phyloP scores from a whole-genome alignment of 1,284 basidiomycete species.

The Ganoderma multipileum region DNA sequence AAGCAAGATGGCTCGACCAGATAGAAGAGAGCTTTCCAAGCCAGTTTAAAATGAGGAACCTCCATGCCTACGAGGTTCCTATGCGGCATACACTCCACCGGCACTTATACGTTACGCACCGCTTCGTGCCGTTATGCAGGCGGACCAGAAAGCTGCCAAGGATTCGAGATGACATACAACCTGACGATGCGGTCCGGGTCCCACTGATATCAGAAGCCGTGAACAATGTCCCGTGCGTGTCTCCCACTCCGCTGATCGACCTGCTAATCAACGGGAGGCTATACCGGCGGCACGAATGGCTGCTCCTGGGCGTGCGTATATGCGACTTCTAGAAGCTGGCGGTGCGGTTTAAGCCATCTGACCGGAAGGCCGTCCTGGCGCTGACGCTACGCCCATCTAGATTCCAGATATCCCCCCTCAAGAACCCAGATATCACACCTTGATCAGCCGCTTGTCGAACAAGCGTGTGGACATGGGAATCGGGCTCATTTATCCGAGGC shows the following conservation, averaged over 20 bases:
- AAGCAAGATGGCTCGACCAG: not conserved
- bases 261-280: slow-evolving; percentile 25
- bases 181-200: not conserved
- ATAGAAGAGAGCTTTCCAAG: not conserved
- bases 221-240: slow-evolving; percentile 11
- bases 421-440: slow-evolving; percentile 1
- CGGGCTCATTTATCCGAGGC: slow-evolving; percentile 24
- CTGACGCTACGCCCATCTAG: slow-evolving; percentile 22
- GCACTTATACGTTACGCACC: not conserved
- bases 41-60: not conserved
- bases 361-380: slow-evolving; percentile 20
- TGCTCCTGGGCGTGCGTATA: slow-evolving; percentile 1
- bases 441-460: slow-evolving; percentile 19
- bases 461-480: slow-evolving; percentile 21
- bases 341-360: slow-evolving; percentile 23
- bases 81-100: not conserved
- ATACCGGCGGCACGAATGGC: slow-evolving; percentile 23
- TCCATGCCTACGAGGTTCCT: not conserved
- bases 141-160: slow-evolving; percentile 2
- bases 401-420: slow-evolving; percentile 16
- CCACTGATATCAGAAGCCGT: not conserved
- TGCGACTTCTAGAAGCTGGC: slow-evolving; percentile 15
- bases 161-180: not conserved
- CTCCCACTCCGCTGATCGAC: slow-evolving; percentile 27
- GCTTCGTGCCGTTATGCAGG: not conserved